Evolutionary conservation across 805 yeast genomes (phyloP).

Genomic region (Candida adriatica): DNA sequence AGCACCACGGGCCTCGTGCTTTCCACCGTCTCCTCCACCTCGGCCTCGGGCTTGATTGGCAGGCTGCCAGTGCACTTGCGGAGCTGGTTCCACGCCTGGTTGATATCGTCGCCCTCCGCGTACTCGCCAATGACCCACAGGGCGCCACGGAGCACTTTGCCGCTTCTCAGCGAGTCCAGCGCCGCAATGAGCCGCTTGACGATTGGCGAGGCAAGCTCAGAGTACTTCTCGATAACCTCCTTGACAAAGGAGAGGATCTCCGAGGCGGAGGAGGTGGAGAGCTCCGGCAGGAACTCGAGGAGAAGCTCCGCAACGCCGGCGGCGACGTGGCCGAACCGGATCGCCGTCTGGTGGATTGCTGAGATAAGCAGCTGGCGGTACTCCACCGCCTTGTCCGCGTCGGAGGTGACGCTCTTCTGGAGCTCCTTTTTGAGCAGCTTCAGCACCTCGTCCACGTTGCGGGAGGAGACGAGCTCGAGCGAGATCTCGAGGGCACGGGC

Average conservation of each 20-base stretch:
- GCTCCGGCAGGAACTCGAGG: slow-evolving; percentile 78
- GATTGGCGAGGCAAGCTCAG: slow-evolving; percentile 63
- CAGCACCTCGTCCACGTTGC: slow-evolving; percentile 92
- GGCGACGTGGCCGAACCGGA: slow-evolving; percentile 84
- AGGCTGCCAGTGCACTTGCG: slow-evolving; percentile 83
- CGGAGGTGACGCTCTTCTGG: slow-evolving; percentile 57
- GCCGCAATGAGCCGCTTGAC: slow-evolving; percentile 54
- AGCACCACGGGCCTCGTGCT: slow-evolving; percentile 70
- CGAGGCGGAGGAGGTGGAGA: slow-evolving; percentile 77
- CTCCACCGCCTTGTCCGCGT: slow-evolving; percentile 74
- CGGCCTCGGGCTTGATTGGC: slow-evolving; percentile 50
- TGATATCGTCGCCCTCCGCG: slow-evolving; percentile 65
- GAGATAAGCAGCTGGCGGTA: slow-evolving; percentile 85
- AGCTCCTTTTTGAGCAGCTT: slow-evolving; percentile 89
- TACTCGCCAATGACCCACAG: slow-evolving; percentile 97
- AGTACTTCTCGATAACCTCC: slow-evolving; percentile 90
- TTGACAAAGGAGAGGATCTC: slow-evolving; percentile 90
- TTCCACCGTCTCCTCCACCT: slow-evolving; percentile 25
- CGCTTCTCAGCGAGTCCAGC: slow-evolving; percentile 66
- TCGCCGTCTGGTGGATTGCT: slow-evolving; percentile 85
- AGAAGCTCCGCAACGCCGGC: slow-evolving; percentile 83
- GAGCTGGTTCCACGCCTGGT: slow-evolving; percentile 80
- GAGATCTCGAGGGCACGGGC: slow-evolving; percentile 80
- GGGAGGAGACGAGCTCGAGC: slow-evolving; percentile 70
- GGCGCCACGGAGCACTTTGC: slow-evolving; percentile 89